phyloP scores from a whole-genome alignment of 2,329 filamentous ascomycete species.

The Colletotrichum aenigma region DNA sequence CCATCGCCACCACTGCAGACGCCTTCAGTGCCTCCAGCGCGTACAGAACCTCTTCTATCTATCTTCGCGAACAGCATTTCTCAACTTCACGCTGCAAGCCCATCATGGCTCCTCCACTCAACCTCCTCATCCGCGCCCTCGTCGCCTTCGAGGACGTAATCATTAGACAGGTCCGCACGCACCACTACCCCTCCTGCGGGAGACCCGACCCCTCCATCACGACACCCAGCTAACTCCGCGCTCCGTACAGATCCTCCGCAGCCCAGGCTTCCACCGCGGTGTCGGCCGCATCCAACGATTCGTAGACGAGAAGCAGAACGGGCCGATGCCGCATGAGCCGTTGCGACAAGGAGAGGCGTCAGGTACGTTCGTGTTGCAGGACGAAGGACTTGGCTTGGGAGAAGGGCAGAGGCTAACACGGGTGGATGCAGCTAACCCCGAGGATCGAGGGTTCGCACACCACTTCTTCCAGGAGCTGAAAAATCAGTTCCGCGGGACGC shows the following conservation, averaged over 20 bases:
- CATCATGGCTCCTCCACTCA: slow-evolving; percentile 8
- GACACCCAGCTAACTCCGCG: neutral
- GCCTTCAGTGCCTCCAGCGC: neutral
- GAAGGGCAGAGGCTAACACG: neutral
- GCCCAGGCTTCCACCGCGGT: slow-evolving; percentile 54
- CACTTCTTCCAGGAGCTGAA: slow-evolving; percentile 56
- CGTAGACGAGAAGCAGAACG: slow-evolving; percentile 53
- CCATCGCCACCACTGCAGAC: neutral
- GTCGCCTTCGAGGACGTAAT: slow-evolving; percentile 18
- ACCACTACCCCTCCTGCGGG: neutral
- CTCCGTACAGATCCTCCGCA: slow-evolving; percentile 50
- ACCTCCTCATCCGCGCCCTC: slow-evolving; percentile 5
- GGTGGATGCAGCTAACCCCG: neutral
- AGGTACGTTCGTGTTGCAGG: slow-evolving; percentile 32
- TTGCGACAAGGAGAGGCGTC: slow-evolving; percentile 57
- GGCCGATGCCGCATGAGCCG: slow-evolving; percentile 55
- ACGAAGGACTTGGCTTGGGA: neutral
- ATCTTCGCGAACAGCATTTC: neutral
- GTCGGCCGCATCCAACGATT: slow-evolving; percentile 57
- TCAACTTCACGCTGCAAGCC: neutral
- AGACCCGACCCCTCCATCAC: neutral
- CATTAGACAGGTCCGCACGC: slow-evolving; percentile 6
- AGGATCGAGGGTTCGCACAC: slow-evolving; percentile 22
- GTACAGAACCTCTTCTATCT: neutral
- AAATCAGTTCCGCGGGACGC: slow-evolving; percentile 52